Base-by-base conservation (phyloP, 148 eudicot genomes). In the Amaranthus hypochondriacus region DNA sequence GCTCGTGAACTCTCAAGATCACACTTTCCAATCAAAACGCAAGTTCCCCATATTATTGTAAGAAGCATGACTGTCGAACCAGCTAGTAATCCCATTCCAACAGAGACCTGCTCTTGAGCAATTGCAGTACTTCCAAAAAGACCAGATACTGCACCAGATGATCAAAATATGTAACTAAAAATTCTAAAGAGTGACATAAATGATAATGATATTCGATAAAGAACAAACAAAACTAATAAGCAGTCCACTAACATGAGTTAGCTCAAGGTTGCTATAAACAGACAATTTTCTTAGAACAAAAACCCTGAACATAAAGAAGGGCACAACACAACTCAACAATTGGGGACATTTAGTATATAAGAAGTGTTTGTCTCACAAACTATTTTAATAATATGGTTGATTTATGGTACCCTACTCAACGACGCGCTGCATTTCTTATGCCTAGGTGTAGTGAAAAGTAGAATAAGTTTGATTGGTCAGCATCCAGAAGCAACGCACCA, bases 61-160 rank as follows among this genome's bases (percentile, higher is more conserved):
- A 93, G 85, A 66, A 91, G 92, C 92, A 93, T 88, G 71, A 93
- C 98, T 0, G 97, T 93, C 10, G 98, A 91, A n/a, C 98, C 98
- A 75, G 98, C 97, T 46, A 93, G 86, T 72, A 93, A 81, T 4
- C 98, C 98, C 97, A 93, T 93, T 69, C 98, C 98, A 51, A 93
- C 95, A 11, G 98, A 93, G 48, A 93, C 97, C 81, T 93, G 92
- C 59, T 82, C 79, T 84, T 93, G 98, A 78, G 98, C 98, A 69
- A 82, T 77, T 77, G 73, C 86, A 48, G 75, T 49, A 78, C 79
- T 85, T 79, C 98, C 98, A 83, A 92, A 93, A 67, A 93, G 82
- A 60, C 98, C 98, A 59, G 98, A 93, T 56, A 89, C 98, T 93
- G 83, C 51, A 82, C 10, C 64, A 63, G 18, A 39, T 73, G 61